Percentiles rank a stretch among this genome's conserved stretches.
Conservation (phyloP, 1,284 basidiomycete genomes). For the Marasmius tenuissimus region DNA sequence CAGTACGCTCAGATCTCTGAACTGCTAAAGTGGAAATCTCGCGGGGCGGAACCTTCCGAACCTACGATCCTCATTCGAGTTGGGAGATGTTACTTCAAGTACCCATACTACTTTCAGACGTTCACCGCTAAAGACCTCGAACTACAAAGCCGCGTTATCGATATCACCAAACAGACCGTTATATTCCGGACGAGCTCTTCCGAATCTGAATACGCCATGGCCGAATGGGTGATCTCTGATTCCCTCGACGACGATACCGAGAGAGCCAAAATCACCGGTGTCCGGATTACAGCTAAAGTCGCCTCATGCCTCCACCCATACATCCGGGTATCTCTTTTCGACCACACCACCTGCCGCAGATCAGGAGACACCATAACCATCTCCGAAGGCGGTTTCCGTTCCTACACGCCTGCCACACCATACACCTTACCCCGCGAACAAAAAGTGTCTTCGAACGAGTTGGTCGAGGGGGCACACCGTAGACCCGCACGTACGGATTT, state of each 20-base stretch:
- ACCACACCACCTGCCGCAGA: conserved; percentile 29
- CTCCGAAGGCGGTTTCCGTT: conserved; percentile 33
- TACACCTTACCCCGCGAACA: conserved; percentile 29
- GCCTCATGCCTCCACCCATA: conserved; percentile 30
- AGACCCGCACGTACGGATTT: conserved; percentile 32
- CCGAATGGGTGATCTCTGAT: conserved; percentile 32
- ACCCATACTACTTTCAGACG: conserved; percentile 32
- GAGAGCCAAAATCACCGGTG: conserved; percentile 23
- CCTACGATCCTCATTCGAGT: conserved; percentile 33
- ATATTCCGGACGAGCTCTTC: conserved; percentile 31
- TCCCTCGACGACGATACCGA: conserved; percentile 16
- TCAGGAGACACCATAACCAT: conserved; percentile 28
- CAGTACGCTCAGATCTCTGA: conserved; percentile 27
- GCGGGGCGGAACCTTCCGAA: conserved; percentile 26
- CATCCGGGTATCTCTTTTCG: conserved; percentile 31
- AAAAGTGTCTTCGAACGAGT: conserved; percentile 23
- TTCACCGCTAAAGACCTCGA: conserved; percentile 32
- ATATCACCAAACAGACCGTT: conserved; percentile 28
- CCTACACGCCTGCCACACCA: conserved; percentile 26
- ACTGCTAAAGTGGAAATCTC: conserved; percentile 31
- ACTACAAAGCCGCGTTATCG: conserved; percentile 27
- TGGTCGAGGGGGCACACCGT: conserved; percentile 21
- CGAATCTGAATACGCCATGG: conserved; percentile 32
- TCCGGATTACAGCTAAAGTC: conserved; percentile 31
- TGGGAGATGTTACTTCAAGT: conserved; percentile 26